Evolutionary conservation across 2,329 filamentous ascomycete genomes (phyloP).

Genomic region (Fusarium ambrosium): DNA sequence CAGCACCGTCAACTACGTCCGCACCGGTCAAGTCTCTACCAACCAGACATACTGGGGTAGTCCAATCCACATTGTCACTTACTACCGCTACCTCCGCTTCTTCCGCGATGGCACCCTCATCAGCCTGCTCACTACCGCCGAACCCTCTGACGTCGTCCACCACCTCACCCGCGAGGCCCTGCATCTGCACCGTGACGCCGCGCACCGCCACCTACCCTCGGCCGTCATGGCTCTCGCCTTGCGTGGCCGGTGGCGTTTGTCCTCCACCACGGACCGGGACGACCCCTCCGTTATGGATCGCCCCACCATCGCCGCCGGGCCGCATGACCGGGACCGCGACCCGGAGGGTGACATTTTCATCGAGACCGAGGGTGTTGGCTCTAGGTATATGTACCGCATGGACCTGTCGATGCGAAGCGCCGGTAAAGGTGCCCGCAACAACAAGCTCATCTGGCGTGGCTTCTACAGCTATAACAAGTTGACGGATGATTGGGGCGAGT

Average conservation of each 20-base stretch:
- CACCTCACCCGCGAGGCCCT: slow-evolving; percentile 81
- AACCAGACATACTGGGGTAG: slow-evolving; percentile 81
- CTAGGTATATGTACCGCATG: slow-evolving; percentile 88
- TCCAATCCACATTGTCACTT: slow-evolving; percentile 95
- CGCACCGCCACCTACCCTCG: slow-evolving; percentile 53
- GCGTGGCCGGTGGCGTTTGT: slow-evolving; percentile 68
- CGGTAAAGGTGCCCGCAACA: slow-evolving; percentile 77
- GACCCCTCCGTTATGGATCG: slow-evolving; percentile 37
- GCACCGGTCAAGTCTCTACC: slow-evolving; percentile 79
- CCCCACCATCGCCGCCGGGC: not conserved
- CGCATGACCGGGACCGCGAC: slow-evolving; percentile 41
- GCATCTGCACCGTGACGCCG: slow-evolving; percentile 56
- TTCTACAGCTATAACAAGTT: slow-evolving; percentile 93
- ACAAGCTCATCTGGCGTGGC: slow-evolving; percentile 88
- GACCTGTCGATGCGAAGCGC: slow-evolving; percentile 78
- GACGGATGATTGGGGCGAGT: slow-evolving; percentile 92
- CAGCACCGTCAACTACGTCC: slow-evolving; percentile 94
- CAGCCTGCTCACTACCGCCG: slow-evolving; percentile 82
- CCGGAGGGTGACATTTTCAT: slow-evolving; percentile 79
- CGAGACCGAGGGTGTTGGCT: slow-evolving; percentile 85
- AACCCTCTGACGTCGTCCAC: slow-evolving; percentile 90
- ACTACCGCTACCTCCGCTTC: slow-evolving; percentile 96
- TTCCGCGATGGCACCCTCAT: slow-evolving; percentile 90
- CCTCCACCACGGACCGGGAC: slow-evolving; percentile 51
- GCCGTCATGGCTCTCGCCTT: slow-evolving; percentile 77